phyloP scores from a whole-genome alignment of 176 grass and related monocot genomes.

The Avena sativa region DNA sequence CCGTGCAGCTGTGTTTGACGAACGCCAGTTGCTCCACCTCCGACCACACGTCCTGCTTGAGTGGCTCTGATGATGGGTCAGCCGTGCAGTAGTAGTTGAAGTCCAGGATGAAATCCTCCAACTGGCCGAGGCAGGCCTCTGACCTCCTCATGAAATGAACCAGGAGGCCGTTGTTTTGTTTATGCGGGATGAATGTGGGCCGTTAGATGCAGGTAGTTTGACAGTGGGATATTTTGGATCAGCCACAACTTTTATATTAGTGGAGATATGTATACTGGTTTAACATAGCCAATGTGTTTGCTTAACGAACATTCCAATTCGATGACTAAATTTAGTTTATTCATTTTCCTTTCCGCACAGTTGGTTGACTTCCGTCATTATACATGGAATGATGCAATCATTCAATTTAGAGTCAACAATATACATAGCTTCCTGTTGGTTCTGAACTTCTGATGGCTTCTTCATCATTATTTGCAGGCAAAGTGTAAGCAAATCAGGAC shows the following conservation, averaged over 20 bases:
- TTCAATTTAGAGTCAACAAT: background rate
- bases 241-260: background rate
- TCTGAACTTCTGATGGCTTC: conserved; percentile 20
- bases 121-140: too few relatives aligned
- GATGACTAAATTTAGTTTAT: background rate
- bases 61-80: too few relatives aligned
- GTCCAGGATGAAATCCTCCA: too few relatives aligned
- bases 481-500: conserved; percentile 81
- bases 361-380: background rate
- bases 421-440: conserved; percentile 31
- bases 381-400: background rate
- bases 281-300: background rate
- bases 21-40: too few relatives aligned
- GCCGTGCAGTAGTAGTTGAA: too few relatives aligned
- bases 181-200: background rate
- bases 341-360: conserved; percentile 3
- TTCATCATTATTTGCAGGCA: conserved; percentile 75
- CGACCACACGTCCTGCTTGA: too few relatives aligned
- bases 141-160: too few relatives aligned
- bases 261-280: background rate
- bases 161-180: too few relatives aligned
- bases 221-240: background rate
- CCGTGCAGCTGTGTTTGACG: too few relatives aligned
- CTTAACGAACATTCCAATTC: conserved; percentile 4
- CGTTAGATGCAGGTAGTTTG: background rate